A percentile compares a stretch with the other conserved stretches of the same genome.
Evolutionary conservation across 192 early-diverging fungal genomes (phyloP).

Genomic region (Chytriomyces sp.): DNA sequence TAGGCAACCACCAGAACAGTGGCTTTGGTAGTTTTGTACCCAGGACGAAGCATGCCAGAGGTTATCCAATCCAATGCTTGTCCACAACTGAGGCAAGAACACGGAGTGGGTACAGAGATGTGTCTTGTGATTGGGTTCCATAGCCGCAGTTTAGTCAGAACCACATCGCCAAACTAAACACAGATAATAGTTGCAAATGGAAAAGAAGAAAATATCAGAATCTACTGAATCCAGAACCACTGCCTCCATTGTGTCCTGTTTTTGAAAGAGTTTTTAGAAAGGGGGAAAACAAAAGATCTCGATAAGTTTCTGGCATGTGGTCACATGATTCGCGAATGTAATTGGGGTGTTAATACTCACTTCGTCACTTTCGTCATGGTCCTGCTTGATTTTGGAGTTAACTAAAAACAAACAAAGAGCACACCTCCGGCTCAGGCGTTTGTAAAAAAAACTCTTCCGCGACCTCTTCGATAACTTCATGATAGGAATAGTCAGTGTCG

Average conservation of each 20-base stretch:
- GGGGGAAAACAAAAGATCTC: conserved; percentile 16
- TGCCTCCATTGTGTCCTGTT: conserved; percentile 11
- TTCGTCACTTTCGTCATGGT: conserved; percentile 15
- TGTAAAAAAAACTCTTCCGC: background rate
- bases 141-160: background rate
- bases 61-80: no score
- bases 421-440: background rate
- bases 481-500: background rate
- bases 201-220: conserved; percentile 13
- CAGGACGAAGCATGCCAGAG: no score
- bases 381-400: no score
- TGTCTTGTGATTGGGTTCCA: background rate
- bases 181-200: background rate
- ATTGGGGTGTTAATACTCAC: conserved; percentile 15
- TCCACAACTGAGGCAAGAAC: conserved; percentile 1
- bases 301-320: conserved; percentile 3
- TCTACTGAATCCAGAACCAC: conserved; percentile 8
- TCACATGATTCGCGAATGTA: conserved; percentile 18
- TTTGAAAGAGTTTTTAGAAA: no score
- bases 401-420: background rate
- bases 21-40: conserved; percentile 3
- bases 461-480: conserved; percentile 2
- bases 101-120: background rate
- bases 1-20: conserved; percentile 11
- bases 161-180: background rate